Conservation (phyloP, 495 filamentous ascomycete species). For the Astrothelium macrocarpum region DNA sequence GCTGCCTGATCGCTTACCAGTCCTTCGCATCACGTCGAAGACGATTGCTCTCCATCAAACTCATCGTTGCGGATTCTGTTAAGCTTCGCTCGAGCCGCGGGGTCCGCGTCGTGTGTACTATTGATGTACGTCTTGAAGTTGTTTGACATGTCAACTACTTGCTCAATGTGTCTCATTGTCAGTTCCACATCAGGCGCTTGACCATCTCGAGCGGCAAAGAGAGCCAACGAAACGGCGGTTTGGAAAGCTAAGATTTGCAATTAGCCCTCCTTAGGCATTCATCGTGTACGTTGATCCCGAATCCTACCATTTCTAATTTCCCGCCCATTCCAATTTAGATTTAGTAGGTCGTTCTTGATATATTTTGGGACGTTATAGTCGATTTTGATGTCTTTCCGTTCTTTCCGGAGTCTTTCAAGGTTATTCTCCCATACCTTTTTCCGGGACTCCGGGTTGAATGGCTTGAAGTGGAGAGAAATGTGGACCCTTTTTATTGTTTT, state of each 20-base stretch:
- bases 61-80: background rate
- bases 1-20: too few species aligned
- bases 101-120: background rate
- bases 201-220: background rate
- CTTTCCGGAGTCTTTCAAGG: conserved; percentile 19
- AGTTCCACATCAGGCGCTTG: background rate
- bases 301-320: conserved; percentile 23
- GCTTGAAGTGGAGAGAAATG: conserved; percentile 5
- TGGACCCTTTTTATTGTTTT: too few species aligned
- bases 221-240: conserved; percentile 17
- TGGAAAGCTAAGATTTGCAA: too few species aligned
- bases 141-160: background rate
- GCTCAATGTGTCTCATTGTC: background rate
- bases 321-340: conserved; percentile 20
- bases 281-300: too few species aligned
- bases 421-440: conserved; percentile 18
- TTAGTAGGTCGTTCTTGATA: conserved; percentile 2
- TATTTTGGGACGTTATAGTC: conserved; percentile 4
- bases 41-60: too few species aligned
- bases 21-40: too few species aligned
- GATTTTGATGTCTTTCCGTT: conserved; percentile 14
- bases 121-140: background rate
- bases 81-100: background rate
- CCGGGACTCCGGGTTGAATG: conserved; percentile 6
- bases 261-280: too few species aligned